phyloP scores from a whole-genome alignment of 257 asterid species.

The Solanum tarapatanum region DNA sequence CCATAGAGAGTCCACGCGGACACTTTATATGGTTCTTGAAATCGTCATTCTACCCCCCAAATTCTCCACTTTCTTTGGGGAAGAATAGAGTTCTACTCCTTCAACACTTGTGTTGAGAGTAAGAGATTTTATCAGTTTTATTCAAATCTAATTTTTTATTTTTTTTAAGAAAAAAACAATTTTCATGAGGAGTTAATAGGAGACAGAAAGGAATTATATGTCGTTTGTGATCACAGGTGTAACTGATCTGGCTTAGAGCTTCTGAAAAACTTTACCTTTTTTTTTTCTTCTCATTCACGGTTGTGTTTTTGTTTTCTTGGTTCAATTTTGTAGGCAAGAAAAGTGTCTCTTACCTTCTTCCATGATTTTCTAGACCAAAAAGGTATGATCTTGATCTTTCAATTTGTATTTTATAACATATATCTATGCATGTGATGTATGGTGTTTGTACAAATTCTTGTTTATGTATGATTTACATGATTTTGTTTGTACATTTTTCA shows the following conservation, averaged over 20 bases:
- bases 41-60: neutral
- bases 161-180: neutral
- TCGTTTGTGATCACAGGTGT: neutral
- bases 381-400: conserved; percentile 11
- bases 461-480: neutral
- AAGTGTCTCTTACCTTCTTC: conserved; percentile 2
- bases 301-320: neutral
- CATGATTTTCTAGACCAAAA: conserved; percentile 15
- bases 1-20: neutral
- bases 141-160: neutral
- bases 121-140: neutral
- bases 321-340: neutral
- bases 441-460: neutral
- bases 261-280: neutral
- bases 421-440: neutral
- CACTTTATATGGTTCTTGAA: conserved; percentile 1
- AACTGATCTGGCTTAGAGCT: conserved; percentile 5
- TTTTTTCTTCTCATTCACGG: neutral
- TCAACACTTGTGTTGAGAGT: neutral
- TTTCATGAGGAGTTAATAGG: neutral
- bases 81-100: neutral
- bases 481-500: neutral
- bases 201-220: conserved; percentile 1
- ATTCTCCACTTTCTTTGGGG: conserved; percentile 1
- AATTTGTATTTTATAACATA: neutral